These are phyloP conservation scores for Pichia deserticola DNA, from an alignment of 805 yeast species.

Conservation along the genomic window DNA sequence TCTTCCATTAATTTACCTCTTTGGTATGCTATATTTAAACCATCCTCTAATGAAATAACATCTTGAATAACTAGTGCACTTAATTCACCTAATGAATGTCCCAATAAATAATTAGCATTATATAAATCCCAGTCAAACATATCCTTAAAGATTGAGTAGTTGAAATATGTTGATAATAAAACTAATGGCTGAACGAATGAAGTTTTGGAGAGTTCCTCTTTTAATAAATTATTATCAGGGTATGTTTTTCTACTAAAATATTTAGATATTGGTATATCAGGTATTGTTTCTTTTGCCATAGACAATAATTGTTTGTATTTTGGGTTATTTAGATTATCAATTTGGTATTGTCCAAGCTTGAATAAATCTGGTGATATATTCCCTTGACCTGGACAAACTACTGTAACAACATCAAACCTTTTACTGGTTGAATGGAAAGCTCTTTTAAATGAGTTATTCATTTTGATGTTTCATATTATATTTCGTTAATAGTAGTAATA, in stretches of 20 bases:
- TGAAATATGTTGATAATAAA: conserved; percentile 18
- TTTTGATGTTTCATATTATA: not conserved
- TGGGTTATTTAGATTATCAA: not conserved
- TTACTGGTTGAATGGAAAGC: not conserved
- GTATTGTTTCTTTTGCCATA: not conserved
- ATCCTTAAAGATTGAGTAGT: conserved; percentile 13
- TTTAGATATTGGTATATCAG: conserved; percentile 13
- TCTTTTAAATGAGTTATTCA: not conserved
- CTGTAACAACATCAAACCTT: conserved; percentile 7
- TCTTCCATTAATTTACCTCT: conserved; percentile 30
- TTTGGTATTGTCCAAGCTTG: conserved; percentile 8
- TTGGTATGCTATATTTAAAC: conserved; percentile 19
- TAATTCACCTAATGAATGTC: conserved; percentile 33
- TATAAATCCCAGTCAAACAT: conserved; percentile 14
- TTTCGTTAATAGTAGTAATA: too few species aligned
- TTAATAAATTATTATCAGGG: not conserved
- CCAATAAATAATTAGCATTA: conserved; percentile 21
- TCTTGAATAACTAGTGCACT: conserved; percentile 24
- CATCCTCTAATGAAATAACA: conserved; percentile 19
- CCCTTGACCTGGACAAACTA: conserved; percentile 29
- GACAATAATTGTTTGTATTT: conserved; percentile 1
- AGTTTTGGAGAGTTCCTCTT: conserved; percentile 4
- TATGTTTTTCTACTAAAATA: conserved; percentile 11
- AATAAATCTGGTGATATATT: conserved; percentile 12
- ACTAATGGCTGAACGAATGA: conserved; percentile 13